Evolutionary conservation across 768 basidiomycete genomes (phyloP), one percentile per base, ranked within the genome.

Genomic region (Candolleomyces efflorescens): DNA sequence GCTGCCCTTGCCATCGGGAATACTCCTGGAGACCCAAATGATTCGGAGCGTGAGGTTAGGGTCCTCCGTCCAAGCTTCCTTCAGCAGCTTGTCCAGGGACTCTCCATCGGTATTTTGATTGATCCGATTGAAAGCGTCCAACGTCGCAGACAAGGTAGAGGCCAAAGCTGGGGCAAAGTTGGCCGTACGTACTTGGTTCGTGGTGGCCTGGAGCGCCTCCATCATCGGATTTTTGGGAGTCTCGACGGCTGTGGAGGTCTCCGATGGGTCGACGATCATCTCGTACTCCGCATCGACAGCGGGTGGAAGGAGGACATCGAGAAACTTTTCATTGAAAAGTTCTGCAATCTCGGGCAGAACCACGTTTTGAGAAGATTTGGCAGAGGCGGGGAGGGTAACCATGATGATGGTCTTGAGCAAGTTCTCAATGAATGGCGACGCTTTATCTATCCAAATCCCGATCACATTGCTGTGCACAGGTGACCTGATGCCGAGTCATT

Each of bases 11-110:
- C 89, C 87, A 44, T 90, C 84, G 56, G 86, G 85, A 27, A 91
- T 89, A 38, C 84, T 87, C 27, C 87, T 69, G 48, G 80, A 64
- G 57, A 84, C 82, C 84, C 86, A 89, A 59, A 91, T 86, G 56
- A 89, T 72, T 36, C 78, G 76, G 38, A 89, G 74, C 0, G 87
- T 86, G n/a, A 84, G 61, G 7, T 65, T 60, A 0, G 85, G 71
- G 63, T 88, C 82, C 58, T 84, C 81, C 24, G 64, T 67, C 87
- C 87, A 90, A 2, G 85, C 76, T 5, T 75, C 70, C 0, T 66
- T 63, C 1, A 90, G 75, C 47, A 74, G 65, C 0, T 47, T 37
- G 50, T 75, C 68, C 18, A 84, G 63, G 11, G 20, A 18, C 0
- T 59, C 47, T 0, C 64, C 63, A 1, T 55, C 18, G 0, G 69